Base-by-base conservation (phyloP, 768 basidiomycete species). In the Nidularia sp. region DNA sequence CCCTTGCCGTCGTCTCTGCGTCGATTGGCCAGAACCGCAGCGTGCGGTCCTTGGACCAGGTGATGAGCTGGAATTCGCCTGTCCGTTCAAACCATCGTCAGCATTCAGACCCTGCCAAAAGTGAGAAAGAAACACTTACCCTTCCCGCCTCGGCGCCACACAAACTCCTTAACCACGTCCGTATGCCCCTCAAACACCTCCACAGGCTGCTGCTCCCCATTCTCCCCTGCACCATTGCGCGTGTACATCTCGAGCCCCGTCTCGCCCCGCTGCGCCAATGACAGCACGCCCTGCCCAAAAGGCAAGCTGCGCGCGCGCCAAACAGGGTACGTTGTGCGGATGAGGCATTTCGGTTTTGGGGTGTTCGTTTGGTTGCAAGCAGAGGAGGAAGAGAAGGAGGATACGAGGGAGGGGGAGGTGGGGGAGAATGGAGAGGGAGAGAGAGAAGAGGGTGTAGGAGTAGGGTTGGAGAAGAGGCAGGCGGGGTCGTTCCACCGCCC, bases 151-250 rank as follows among this genome's bases (percentile, higher is more conserved):
- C 77, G 83, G 54, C 97, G 75, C 97, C 97, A 99, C 1, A 99
- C 94, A 64, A 96, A 99, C 69, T 99, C 96, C 62, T 96, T 97
- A 15, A 98, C 96, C 2, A 94, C 92, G 56, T 96, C 93, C 0
- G 84, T 80, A 67, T 96, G 93, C 0, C 93, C 94, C 58, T 90
- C 88, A 57, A 95, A 96, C 5, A 75, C 71, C 57, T 89, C 84
- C 4, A 92, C 82, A 1, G 86, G 84, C 10, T 41, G 39, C 10
- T 18, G 15, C 39, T 41, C 39, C 15, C 15, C 39, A 12, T 41
- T 18, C 2, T 59, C 64, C 41, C 76, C 71, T 0, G 59, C 45
- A 13, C 66, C 63, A 29, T 58, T 61, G n/a, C 66, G 64, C 2
- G 76, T 74, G 74, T 86, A 98, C 86, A 98, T 90, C 62, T 93